phyloP scores from a whole-genome alignment of 805 yeast genomes.

The Starmera dryadoides region DNA sequence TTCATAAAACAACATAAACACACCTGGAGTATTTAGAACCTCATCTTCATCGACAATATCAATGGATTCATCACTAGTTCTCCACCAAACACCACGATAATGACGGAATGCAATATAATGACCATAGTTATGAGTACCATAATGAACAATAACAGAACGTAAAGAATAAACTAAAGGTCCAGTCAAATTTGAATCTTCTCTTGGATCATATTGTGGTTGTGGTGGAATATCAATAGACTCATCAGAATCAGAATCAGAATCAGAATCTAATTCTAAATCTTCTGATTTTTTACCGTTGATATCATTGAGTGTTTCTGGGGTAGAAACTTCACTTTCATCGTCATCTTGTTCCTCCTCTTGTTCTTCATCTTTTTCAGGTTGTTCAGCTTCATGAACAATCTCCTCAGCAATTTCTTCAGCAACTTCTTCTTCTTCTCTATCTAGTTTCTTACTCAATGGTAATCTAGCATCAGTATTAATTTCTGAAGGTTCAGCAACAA shows the following conservation, averaged over 20 bases:
- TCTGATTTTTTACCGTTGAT: constrained; percentile 1
- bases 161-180: constrained; percentile 56
- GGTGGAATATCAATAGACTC: constrained; percentile 6
- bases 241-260: constrained; percentile 5
- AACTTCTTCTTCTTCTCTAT: constrained; percentile 12
- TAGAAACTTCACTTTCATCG: not conserved
- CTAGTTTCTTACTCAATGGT: constrained; percentile 52
- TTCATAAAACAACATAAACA: constrained; percentile 90
- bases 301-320: not conserved
- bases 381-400: constrained; percentile 13
- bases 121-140: constrained; percentile 96
- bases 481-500: constrained; percentile 60
- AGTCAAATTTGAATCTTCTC: constrained; percentile 8
- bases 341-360: constrained; percentile 8
- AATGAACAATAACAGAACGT: constrained; percentile 85
- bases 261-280: constrained; percentile 1
- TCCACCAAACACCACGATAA: constrained; percentile 87
- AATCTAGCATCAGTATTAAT: constrained; percentile 75
- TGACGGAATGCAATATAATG: constrained; percentile 88
- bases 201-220: not conserved
- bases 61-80: constrained; percentile 86
- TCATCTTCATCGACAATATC: constrained; percentile 74
- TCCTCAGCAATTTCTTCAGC: constrained; percentile 6
- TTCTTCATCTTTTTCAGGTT: constrained; percentile 7
- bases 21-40: constrained; percentile 77